Evolutionary conservation across 1,284 basidiomycete genomes (phyloP).

Genomic region (Sporisorium reilianum): DNA sequence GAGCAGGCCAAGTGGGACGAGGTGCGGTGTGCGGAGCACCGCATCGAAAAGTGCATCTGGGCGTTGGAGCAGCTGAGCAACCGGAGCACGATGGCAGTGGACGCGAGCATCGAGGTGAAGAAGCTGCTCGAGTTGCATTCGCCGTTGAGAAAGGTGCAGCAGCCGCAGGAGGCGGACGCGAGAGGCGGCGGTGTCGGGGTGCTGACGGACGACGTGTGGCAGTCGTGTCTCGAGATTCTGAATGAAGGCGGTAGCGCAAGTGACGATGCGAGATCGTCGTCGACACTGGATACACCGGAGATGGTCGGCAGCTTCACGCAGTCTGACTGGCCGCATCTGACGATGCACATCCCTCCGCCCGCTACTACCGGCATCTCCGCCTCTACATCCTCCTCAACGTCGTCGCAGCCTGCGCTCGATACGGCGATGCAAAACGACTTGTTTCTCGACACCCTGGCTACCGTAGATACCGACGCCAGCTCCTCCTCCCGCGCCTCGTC

Average conservation of each 20-base stretch:
- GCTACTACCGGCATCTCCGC: background rate
- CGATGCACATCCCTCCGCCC: background rate
- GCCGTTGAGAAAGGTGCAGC: constrained; percentile 17
- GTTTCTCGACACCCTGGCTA: constrained; percentile 11
- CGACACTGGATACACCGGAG: constrained; percentile 1
- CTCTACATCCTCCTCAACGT: background rate
- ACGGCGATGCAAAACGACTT: background rate
- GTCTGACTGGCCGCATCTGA: background rate
- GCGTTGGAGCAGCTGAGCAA: constrained; percentile 43
- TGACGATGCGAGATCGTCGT: constrained; percentile 1
- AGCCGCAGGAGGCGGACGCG: background rate
- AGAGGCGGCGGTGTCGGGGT: background rate
- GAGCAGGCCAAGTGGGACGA: constrained; percentile 24
- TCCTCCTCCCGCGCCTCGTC: constrained; percentile 20
- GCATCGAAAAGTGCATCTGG: constrained; percentile 44
- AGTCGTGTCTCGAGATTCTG: constrained; percentile 34
- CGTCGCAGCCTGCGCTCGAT: background rate
- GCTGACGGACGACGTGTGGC: constrained; percentile 38
- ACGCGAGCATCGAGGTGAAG: constrained; percentile 26
- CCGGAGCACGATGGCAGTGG: constrained; percentile 29
- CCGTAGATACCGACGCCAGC: background rate
- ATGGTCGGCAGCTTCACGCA: background rate
- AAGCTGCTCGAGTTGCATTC: constrained; percentile 27
- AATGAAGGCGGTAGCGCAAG: constrained; percentile 8
- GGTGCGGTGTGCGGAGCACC: constrained; percentile 21